Evolutionary conservation across 2,329 filamentous ascomycete species (phyloP), one percentile per base, ranked within the genome.

Genomic region (Diplodia scrobiculata): DNA sequence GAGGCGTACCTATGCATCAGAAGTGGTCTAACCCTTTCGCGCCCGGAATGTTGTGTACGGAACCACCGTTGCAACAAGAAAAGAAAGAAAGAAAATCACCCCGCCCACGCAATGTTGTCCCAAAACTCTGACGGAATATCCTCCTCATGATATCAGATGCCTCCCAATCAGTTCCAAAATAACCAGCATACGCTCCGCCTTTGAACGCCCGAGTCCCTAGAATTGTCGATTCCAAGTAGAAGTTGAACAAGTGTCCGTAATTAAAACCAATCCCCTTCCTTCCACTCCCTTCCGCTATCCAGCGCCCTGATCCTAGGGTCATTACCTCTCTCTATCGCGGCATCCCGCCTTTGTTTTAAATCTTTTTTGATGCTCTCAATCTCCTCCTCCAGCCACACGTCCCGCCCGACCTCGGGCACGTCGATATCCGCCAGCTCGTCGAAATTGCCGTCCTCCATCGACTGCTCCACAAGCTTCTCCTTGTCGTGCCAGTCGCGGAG

Each of bases 221-320:
- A 34, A 19, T 34, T 29, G n/a, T 36, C 41, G 5, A 45, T 17
- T 19, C 1, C 3, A 36, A 36, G 45, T 25, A 59, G 50, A 63
- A 53, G 52, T 25, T 10, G 52, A 54, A 53, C 62, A 41, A 52
- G 19, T 38, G 32, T 21, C 79, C 34, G 10, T 36, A 10, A 36
- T 36, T 74, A 86, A 71, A 82, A 86, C 2, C 82, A 83, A 73
- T 86, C 83, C 0, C 83, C 84, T 51, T 84, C 82, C 45, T 80
- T 81, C 84, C 84, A 87, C 52, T 76, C 74, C 63, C 84, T 79
- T 41, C 84, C 84, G 9, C 79, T 79, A 70, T 86, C 84, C 68
- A 76, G 66, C 1, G 85, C 86, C 66, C 86, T 76, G 63, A 81
- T 77, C 68, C 71, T 76, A 0, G 84, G 83, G 71, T 86, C 79